phyloP scores from a whole-genome alignment of 768 basidiomycete species.

The Xerocomus potaroensis region DNA sequence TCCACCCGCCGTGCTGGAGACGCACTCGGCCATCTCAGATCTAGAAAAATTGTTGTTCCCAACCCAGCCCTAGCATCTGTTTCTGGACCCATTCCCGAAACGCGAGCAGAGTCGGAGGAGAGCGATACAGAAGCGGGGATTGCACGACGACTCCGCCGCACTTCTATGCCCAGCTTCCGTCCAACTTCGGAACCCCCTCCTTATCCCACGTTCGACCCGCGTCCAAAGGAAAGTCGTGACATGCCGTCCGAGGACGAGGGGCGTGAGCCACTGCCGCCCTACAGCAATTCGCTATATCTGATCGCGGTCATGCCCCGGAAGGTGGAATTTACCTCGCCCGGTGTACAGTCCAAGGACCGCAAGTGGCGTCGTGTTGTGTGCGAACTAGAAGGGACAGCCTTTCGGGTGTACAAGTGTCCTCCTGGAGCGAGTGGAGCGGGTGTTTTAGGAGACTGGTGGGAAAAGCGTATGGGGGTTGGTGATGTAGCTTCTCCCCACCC shows the following conservation, averaged over 20 bases:
- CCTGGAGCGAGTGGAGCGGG: constrained; percentile 41
- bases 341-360: constrained; percentile 82
- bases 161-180: constrained; percentile 69
- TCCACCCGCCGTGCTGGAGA: constrained; percentile 29
- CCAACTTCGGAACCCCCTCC: constrained; percentile 61
- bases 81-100: constrained; percentile 10
- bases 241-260: constrained; percentile 78
- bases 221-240: constrained; percentile 19
- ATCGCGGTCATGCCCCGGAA: constrained; percentile 82
- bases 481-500: constrained; percentile 40
- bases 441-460: constrained; percentile 75
- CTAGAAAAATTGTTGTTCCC: constrained; percentile 12
- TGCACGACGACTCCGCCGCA: constrained; percentile 48
- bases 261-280: constrained; percentile 70
- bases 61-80: constrained; percentile 12
- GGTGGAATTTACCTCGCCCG: constrained; percentile 86
- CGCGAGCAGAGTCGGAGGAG: constrained; percentile 15
- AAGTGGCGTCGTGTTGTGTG: constrained; percentile 89
- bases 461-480: constrained; percentile 68
- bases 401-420: constrained; percentile 67
- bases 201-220: constrained; percentile 49
- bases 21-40: constrained; percentile 14
- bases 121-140: constrained; percentile 27
- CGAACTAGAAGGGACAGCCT: constrained; percentile 88
- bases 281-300: constrained; percentile 80